Base-by-base conservation (phyloP, 179 eudicot species). In the Beta macrorhiza region DNA sequence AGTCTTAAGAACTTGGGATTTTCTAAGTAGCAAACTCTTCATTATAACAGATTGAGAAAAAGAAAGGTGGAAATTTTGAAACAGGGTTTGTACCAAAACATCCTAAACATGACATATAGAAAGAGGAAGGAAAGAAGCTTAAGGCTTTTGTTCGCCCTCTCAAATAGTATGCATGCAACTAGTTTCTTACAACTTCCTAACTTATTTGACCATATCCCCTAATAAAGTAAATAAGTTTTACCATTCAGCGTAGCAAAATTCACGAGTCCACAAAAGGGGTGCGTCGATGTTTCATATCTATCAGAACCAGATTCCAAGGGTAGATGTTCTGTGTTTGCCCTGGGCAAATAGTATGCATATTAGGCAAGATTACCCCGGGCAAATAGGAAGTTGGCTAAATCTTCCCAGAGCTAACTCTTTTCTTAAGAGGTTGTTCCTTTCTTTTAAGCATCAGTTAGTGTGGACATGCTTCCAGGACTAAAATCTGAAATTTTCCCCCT, bases 381-480 rank as follows among this genome's bases (percentile, higher is more conserved):
- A 25, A 25, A 61, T 17, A 19, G 22, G 25, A 22, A 63, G 29
- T 22, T 63, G 13, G 13, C 37, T 17, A n/a, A n/a, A 63, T 32
- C 37, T 63, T 25, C 70, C 70, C 1, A 29, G 29, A 65, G 45
- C 44, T 12, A 25, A 25, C 4, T 22, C 4, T 9, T 65, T 65
- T 65, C 13, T 25, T 62, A 5, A 19, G 17, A 65, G 10, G 17
- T 25, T 29, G 7, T 5, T 16, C 20, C 16, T 44, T 69, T 16
- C 53, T 17, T 47, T 72, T n/a, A n/a, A 11, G 32, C 5, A 0
- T 22, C 37, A 4, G 2, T 22, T 5, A 73, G 11, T 0, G 4
- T 25, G 63, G 12, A 55, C 45, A 75, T 59, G 72, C 25, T 75
- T 53, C 45, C 19, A 51, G 79, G 29, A 56, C 82, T 84, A 15